Evolutionary conservation across 441 rosid genomes (phyloP).

Genomic region (Adansonia gregorii): DNA sequence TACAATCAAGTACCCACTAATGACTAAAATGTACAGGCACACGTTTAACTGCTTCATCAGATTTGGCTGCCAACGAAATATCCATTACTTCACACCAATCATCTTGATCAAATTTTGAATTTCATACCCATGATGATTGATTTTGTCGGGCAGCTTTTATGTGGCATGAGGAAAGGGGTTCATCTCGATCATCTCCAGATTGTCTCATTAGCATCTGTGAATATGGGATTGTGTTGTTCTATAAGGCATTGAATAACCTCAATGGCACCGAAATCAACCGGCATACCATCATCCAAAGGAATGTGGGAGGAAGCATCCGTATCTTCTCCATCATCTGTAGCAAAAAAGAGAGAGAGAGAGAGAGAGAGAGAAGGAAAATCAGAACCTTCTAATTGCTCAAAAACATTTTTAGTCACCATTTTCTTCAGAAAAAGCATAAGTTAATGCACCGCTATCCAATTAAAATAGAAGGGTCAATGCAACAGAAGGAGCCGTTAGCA

Average conservation of each 20-base stretch:
- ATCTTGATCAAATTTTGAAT: background rate
- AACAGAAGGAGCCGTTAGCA: background rate
- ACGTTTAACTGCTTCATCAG: no score
- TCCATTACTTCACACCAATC: conserved; percentile 6
- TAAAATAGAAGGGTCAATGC: background rate
- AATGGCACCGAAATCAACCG: conserved; percentile 71
- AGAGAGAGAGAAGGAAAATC: background rate
- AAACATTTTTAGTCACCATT: background rate
- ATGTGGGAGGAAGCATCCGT: conserved; percentile 68
- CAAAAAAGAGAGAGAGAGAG: conserved; percentile 22
- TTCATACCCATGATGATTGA: background rate
- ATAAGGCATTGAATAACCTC: conserved; percentile 79
- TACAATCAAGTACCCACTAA: conserved; percentile 16
- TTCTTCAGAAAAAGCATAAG: background rate
- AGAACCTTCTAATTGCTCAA: background rate
- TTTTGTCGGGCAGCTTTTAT: background rate
- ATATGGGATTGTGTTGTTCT: conserved; percentile 83
- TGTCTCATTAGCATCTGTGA: conserved; percentile 81
- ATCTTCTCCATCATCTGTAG: conserved; percentile 74
- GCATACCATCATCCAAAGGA: conserved; percentile 78
- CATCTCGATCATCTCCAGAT: conserved; percentile 53
- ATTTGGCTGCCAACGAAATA: conserved; percentile 5
- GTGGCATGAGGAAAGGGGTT: background rate
- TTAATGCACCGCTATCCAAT: background rate
- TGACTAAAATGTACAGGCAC: conserved; percentile 40